Evolutionary conservation across 306 rosid species (phyloP).

Genomic region (Quillaja saponaria): DNA sequence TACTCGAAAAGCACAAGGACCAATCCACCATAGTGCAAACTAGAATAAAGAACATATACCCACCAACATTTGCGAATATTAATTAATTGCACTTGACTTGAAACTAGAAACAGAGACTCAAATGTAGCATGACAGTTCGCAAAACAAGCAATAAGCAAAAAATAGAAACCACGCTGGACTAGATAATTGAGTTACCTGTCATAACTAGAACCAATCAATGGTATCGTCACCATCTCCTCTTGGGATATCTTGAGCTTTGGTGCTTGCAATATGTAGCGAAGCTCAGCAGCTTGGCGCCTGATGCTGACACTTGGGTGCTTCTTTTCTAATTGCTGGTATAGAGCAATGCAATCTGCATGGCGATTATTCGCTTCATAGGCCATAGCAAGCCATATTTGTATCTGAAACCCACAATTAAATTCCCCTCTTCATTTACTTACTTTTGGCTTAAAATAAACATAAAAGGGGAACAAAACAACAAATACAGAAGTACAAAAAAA

Average conservation of each 20-base stretch:
- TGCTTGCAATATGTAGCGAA: conserved; percentile 92
- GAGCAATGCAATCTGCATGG: conserved; percentile 80
- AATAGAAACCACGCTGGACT: not conserved
- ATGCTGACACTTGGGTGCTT: conserved; percentile 73
- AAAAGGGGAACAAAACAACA: not conserved
- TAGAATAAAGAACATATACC: not conserved
- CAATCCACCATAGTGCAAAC: not conserved
- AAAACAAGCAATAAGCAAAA: not conserved
- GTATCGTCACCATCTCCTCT: conserved; percentile 96
- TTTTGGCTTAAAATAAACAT: not conserved
- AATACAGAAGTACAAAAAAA: not conserved
- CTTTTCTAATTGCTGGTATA: conserved; percentile 77
- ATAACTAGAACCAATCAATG: conserved; percentile 65
- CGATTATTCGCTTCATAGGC: conserved; percentile 96
- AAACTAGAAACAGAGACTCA: not conserved
- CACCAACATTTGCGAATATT: too few species aligned
- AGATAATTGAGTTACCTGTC: conserved; percentile 52
- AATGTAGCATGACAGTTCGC: not conserved
- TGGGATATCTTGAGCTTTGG: conserved; percentile 94
- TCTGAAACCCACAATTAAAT: conserved; percentile 47
- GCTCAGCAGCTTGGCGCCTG: conserved; percentile 91
- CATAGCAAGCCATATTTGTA: conserved; percentile 98
- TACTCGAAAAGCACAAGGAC: not conserved
- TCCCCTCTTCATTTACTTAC: not conserved
- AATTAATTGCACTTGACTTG: not conserved